A percentile compares a stretch with the other conserved stretches of the same genome.
Conservation (phyloP, 2,329 filamentous ascomycete species). For the Aspergillus sp. region DNA sequence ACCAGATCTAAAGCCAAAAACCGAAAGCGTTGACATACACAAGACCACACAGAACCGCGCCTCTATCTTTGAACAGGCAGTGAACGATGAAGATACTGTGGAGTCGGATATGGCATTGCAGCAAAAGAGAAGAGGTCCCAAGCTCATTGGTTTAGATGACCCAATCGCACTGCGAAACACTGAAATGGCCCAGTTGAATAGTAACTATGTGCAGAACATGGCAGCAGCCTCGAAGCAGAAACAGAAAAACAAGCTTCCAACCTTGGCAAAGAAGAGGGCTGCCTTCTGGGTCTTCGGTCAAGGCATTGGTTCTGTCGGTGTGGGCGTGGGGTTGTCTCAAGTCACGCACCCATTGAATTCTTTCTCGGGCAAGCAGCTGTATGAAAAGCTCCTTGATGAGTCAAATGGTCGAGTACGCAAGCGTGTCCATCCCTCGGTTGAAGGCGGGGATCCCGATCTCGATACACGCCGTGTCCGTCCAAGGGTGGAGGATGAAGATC, state of each 20-base stretch:
- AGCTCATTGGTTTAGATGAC: constrained; percentile 51
- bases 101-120: constrained; percentile 25
- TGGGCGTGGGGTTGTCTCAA: constrained; percentile 45
- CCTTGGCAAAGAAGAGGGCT: constrained; percentile 64
- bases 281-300: constrained; percentile 61
- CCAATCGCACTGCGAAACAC: constrained; percentile 57
- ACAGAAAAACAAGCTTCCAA: constrained; percentile 41
- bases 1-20: not conserved
- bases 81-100: not conserved
- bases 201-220: constrained; percentile 65
- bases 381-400: constrained; percentile 49
- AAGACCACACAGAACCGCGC: not conserved
- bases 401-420: constrained; percentile 27
- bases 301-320: constrained; percentile 59
- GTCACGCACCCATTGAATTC: constrained; percentile 55
- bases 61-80: not conserved
- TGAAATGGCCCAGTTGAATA: constrained; percentile 60
- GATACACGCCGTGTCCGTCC: constrained; percentile 42
- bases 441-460: constrained; percentile 27
- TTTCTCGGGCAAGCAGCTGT: constrained; percentile 60
- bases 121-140: constrained; percentile 36
- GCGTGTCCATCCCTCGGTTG: constrained; percentile 27
- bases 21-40: not conserved
- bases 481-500: constrained; percentile 37
- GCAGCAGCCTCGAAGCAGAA: constrained; percentile 49